phyloP scores from a whole-genome alignment of 345 rosid species.

The Aquilaria malaccensis region DNA sequence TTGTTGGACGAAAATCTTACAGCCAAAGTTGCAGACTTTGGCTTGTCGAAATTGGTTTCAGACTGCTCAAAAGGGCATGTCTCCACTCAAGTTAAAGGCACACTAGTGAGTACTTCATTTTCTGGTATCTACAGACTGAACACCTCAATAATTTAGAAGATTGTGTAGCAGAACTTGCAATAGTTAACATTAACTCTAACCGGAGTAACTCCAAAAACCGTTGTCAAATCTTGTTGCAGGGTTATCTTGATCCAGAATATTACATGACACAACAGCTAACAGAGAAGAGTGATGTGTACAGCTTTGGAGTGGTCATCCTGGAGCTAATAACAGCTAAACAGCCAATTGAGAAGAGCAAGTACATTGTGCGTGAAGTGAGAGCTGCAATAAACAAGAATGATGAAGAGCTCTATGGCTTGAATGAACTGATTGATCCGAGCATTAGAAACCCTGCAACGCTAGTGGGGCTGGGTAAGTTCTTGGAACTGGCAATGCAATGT shows the following conservation, averaged over 20 bases:
- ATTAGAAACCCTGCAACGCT: conserved; percentile 40
- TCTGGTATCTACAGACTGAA: too few species aligned
- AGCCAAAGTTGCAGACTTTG: conserved; percentile 95
- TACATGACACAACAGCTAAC: conserved; percentile 94
- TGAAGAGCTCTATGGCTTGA: conserved; percentile 55
- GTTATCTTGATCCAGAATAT: conserved; percentile 95
- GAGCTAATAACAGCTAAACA: conserved; percentile 78
- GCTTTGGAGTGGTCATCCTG: conserved; percentile 89
- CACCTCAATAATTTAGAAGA: too few species aligned
- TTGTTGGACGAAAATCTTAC: conserved; percentile 75
- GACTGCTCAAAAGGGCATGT: conserved; percentile 94
- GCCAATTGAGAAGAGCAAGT: conserved; percentile 85
- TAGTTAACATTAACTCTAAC: too few species aligned
- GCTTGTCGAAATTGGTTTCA: conserved; percentile 83
- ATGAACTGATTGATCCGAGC: conserved; percentile 56
- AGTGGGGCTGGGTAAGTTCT: conserved; percentile 46
- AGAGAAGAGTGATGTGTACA: conserved; percentile 91
- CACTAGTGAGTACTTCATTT: conserved; percentile 45
- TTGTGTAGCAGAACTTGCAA: too few species aligned
- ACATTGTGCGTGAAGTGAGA: conserved; percentile 75
- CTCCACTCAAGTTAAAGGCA: conserved; percentile 99
- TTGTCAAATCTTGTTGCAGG: conserved; percentile 38
- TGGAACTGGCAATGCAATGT: conserved; percentile 78
- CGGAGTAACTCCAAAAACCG: too few species aligned
- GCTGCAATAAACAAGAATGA: conserved; percentile 43